Percentiles rank a stretch among this genome's conserved stretches.
Evolutionary conservation across 345 rosid genomes (phyloP).

Genomic region (Raphanus sativus): DNA sequence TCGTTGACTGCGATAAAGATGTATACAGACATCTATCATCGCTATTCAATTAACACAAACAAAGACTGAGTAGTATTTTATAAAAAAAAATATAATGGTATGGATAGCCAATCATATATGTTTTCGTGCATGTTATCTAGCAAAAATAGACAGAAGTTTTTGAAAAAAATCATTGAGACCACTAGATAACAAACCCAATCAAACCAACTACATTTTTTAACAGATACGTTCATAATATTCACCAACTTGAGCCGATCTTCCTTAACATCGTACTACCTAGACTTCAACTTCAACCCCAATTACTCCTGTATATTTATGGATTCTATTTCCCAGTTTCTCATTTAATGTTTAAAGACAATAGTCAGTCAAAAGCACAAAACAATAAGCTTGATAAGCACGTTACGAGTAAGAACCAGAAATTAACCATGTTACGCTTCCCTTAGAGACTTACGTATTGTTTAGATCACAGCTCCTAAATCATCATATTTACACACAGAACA

Average conservation of each 20-base stretch:
- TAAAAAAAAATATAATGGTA: too few species aligned
- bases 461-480: neutral
- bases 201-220: too few species aligned
- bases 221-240: neutral
- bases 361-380: neutral
- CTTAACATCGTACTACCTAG: neutral
- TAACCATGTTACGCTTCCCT: neutral
- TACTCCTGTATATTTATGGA: neutral
- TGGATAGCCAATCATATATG: too few species aligned
- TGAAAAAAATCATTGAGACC: too few species aligned
- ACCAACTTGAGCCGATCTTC: neutral
- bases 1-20: neutral
- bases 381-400: neutral
- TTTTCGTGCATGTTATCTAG: too few species aligned
- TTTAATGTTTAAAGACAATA: neutral
- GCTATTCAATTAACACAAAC: neutral
- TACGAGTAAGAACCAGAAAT: neutral
- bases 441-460: neutral
- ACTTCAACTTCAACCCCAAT: neutral
- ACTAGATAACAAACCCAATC: neutral
- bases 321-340: neutral
- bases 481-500: neutral
- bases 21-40: neutral
- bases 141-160: too few species aligned
- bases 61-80: too few species aligned